phyloP scores from a whole-genome alignment of 345 rosid species.

The Rhodomyrtus tomentosa region DNA sequence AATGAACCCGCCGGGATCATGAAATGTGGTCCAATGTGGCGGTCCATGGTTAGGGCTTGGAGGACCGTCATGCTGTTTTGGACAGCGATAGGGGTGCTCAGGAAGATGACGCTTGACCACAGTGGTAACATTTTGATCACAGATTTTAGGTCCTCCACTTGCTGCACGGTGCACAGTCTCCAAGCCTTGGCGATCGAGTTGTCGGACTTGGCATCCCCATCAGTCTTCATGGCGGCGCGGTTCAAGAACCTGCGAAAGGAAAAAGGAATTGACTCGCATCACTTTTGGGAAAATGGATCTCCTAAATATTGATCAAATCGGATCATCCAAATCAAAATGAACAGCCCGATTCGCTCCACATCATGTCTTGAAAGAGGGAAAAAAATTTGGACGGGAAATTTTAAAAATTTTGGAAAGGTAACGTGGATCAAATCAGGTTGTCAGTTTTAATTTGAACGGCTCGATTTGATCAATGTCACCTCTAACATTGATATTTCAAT shows the following conservation, averaged over 20 bases:
- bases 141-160: constrained; percentile 31
- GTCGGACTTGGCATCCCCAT: constrained; percentile 9
- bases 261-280: background rate
- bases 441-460: too few relatives aligned
- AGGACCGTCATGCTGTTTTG: constrained; percentile 24
- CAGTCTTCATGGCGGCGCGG: constrained; percentile 22
- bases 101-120: constrained; percentile 21
- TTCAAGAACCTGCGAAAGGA: constrained; percentile 19
- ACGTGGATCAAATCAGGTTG: too few relatives aligned
- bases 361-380: too few relatives aligned
- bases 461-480: too few relatives aligned
- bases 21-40: constrained; percentile 19
- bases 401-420: too few relatives aligned
- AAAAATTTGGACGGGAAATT: too few relatives aligned
- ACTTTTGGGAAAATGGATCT: too few relatives aligned
- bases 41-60: constrained; percentile 36
- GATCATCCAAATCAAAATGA: too few relatives aligned
- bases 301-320: too few relatives aligned
- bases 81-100: constrained; percentile 31
- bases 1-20: constrained; percentile 37
- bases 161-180: constrained; percentile 22
- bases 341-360: too few relatives aligned
- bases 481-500: too few relatives aligned
- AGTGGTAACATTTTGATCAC: constrained; percentile 31
- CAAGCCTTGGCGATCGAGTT: constrained; percentile 14